Evolutionary conservation across 768 basidiomycete species (phyloP).

Genomic region (Boletus eberwhitei): DNA sequence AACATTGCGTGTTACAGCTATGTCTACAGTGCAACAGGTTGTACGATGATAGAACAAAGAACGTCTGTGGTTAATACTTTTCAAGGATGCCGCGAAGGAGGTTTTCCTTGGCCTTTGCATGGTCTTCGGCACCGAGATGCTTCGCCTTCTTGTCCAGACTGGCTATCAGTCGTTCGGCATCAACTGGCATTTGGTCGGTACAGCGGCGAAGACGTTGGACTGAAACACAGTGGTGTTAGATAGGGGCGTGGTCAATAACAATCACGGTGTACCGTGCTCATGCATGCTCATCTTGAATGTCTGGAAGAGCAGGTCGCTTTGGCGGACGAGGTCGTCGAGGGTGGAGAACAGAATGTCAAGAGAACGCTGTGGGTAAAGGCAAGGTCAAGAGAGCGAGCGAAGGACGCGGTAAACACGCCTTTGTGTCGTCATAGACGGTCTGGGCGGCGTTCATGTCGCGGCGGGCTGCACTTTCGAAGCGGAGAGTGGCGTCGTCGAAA

Average conservation of each 20-base stretch:
- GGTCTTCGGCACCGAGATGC: slow-evolving; percentile 32
- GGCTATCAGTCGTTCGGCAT: slow-evolving; percentile 50
- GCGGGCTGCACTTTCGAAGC: slow-evolving; percentile 44
- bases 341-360: slow-evolving; percentile 41
- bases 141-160: slow-evolving; percentile 54
- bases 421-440: slow-evolving; percentile 36
- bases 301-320: slow-evolving; percentile 50
- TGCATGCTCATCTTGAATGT: slow-evolving; percentile 44
- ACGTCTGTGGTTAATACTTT: slow-evolving; percentile 23
- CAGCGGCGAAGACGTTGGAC: slow-evolving; percentile 42
- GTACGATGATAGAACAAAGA: neutral
- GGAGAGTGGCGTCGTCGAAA: slow-evolving; percentile 56
- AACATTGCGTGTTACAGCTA: neutral
- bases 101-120: slow-evolving; percentile 33
- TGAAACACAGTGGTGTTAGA: slow-evolving; percentile 24
- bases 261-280: slow-evolving; percentile 42
- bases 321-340: slow-evolving; percentile 46
- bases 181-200: slow-evolving; percentile 45
- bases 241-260: neutral
- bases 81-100: slow-evolving; percentile 34
- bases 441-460: slow-evolving; percentile 43
- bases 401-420: slow-evolving; percentile 37
- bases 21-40: slow-evolving; percentile 6
- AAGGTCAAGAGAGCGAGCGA: slow-evolving; percentile 11
- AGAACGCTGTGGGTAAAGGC: slow-evolving; percentile 34